Base-by-base conservation (phyloP, 2,329 filamentous ascomycete species). In the Cytospora piceae region DNA sequence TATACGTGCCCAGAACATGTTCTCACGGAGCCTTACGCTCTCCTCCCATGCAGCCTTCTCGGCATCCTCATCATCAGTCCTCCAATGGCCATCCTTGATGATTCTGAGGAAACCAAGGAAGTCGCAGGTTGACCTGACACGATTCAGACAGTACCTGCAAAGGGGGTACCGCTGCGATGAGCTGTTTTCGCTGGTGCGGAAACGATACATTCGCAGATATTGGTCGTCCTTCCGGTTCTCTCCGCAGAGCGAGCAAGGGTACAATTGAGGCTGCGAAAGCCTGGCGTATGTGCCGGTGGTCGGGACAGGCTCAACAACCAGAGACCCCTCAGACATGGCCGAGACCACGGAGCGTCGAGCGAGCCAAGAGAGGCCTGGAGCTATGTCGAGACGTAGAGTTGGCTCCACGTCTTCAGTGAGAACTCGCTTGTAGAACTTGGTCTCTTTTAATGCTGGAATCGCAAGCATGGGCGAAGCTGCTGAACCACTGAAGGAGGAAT, bases 1-100 rank as follows among this genome's bases (percentile, higher is more conserved):
- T 61, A 99, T 87, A 63, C 95, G 87, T 59, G 92, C 88, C 95
- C 95, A 99, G 75, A 99, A 99, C 91, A 99, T 97, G 71, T 94
- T 89, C 76, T 99, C 95, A 59, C 95, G 85, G 57, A 98, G 78
- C 34, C 90, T 87, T 14, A 97, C 91, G 65, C 93, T 93, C 80
- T 99, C 95, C 74, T 98, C 94, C 95, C 95, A 99, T 0, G 93
- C 93, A 32, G 88, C 87, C 73, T 91, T 92, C 77, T 96, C 92
- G 39, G 93, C 91, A 58, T 95, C 92, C 49, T 90, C 87, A 64
- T 91, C 91, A 56, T 94, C 91, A 15, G 90, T 89, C 59, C 92
- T 88, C 88, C 95, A 95, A 73, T 97, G 91, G 2, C 95, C 95
- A 72, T 97, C 94, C 71, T 94, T 92, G 65, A 98, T 86, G 78